These are phyloP conservation scores for Didymella sp. DNA, from an alignment of 2,329 filamentous ascomycete genomes.

Conservation along the genomic window DNA sequence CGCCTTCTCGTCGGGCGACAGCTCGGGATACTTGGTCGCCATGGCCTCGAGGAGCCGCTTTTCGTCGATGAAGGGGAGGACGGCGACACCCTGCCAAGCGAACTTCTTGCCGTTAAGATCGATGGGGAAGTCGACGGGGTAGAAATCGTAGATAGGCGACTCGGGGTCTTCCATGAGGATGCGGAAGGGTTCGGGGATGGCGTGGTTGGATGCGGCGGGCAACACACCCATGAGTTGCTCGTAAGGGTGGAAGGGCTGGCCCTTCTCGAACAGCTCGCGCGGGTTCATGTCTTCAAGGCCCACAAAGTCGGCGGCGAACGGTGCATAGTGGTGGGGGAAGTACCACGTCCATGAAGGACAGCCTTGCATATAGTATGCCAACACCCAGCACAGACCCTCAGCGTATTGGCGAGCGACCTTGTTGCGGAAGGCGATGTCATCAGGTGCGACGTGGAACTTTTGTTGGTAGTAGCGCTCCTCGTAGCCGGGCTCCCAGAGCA, in stretches of 20 bases:
- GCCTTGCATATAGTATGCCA: slow-evolving; percentile 97
- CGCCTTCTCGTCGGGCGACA: slow-evolving; percentile 76
- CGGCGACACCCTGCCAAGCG: slow-evolving; percentile 93
- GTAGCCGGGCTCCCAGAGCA: slow-evolving; percentile 95
- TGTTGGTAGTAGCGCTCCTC: slow-evolving; percentile 95
- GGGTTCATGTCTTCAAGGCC: slow-evolving; percentile 76
- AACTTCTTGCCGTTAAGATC: slow-evolving; percentile 99
- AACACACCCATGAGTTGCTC: slow-evolving; percentile 99
- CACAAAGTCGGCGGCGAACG: slow-evolving; percentile 94
- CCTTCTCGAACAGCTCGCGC: slow-evolving; percentile 78
- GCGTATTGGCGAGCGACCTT: slow-evolving; percentile 91
- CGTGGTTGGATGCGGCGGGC: slow-evolving; percentile 89
- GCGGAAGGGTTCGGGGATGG: slow-evolving; percentile 87
- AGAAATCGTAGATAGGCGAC: slow-evolving; percentile 96
- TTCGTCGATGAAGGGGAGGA: slow-evolving; percentile 97
- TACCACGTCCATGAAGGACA: slow-evolving; percentile 99
- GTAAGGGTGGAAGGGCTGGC: slow-evolving; percentile 82
- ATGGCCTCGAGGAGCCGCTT: slow-evolving; percentile 82
- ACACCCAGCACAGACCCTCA: slow-evolving; percentile 92
- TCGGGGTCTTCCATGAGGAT: slow-evolving; percentile 86
- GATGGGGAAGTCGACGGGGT: slow-evolving; percentile 90
- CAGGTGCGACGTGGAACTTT: slow-evolving; percentile 85
- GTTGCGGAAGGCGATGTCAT: slow-evolving; percentile 84
- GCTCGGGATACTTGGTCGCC: slow-evolving; percentile 77
- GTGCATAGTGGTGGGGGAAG: slow-evolving; percentile 97